Conservation (phyloP, 306 rosid genomes). For the Pterocarpus macrocarpus region DNA sequence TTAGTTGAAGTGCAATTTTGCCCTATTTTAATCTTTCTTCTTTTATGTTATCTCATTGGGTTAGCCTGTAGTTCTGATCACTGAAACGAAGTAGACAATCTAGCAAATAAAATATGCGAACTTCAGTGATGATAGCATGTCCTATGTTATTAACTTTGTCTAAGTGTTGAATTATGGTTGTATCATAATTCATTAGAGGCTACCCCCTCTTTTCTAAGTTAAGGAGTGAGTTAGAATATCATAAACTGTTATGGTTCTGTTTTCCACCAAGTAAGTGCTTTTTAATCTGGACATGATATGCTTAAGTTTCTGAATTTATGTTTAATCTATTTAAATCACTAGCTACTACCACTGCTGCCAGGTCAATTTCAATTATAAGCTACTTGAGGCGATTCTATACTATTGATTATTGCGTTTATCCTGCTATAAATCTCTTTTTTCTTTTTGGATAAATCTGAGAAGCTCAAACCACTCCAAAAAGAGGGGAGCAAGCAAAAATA, state of each 20-base stretch:
- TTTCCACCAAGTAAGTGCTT: too few relatives aligned
- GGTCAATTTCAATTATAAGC: background rate
- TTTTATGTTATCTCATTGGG: conserved; percentile 11
- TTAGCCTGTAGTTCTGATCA: background rate
- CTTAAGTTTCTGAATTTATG: background rate
- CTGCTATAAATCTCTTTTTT: too few relatives aligned
- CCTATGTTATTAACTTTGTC: background rate
- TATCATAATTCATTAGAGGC: background rate
- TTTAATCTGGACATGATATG: too few relatives aligned
- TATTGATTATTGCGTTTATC: too few relatives aligned
- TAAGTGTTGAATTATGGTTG: conserved; percentile 5
- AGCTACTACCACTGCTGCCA: background rate
- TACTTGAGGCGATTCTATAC: background rate
- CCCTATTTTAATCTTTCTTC: conserved; percentile 31
- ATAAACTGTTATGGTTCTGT: background rate
- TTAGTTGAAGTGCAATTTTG: background rate
- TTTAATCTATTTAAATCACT: background rate
- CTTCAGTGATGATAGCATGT: background rate
- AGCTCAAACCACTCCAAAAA: too few relatives aligned
- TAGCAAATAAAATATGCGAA: background rate
- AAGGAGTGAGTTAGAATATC: conserved; percentile 15
- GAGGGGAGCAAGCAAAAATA: too few relatives aligned
- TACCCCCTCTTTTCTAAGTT: background rate
- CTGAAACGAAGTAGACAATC: conserved; percentile 1
- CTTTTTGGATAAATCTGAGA: too few relatives aligned